Percentiles rank a stretch among this genome's conserved stretches.
phyloP scores from a whole-genome alignment of 495 filamentous ascomycete genomes.

The Penicillium psychrofluorescens region DNA sequence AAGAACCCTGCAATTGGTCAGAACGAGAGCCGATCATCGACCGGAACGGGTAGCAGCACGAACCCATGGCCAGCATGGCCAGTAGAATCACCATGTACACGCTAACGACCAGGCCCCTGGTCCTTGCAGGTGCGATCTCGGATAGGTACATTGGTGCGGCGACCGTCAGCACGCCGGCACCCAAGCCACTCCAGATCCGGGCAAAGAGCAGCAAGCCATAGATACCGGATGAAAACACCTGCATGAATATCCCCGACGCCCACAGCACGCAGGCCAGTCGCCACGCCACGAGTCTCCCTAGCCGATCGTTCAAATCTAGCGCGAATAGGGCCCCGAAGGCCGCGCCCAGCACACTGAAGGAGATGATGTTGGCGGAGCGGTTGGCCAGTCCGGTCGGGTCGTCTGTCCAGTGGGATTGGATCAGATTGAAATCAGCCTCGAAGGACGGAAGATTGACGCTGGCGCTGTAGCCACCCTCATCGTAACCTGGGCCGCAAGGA shows the following conservation, averaged over 20 bases:
- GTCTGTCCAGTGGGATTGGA: slow-evolving; percentile 25
- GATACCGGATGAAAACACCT: slow-evolving; percentile 36
- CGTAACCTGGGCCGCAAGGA: slow-evolving; percentile 27
- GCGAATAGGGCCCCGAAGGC: slow-evolving; percentile 33
- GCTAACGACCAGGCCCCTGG: slow-evolving; percentile 43
- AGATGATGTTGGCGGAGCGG: slow-evolving; percentile 38
- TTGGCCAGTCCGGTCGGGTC: slow-evolving; percentile 30
- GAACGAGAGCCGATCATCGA: no score
- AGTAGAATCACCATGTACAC: slow-evolving; percentile 44
- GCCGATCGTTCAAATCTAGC: slow-evolving; percentile 33
- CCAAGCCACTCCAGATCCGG: slow-evolving; percentile 38
- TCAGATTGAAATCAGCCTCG: slow-evolving; percentile 31
- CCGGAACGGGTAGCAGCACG: slow-evolving; percentile 2
- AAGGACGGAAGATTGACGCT: slow-evolving; percentile 34
- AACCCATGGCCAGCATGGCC: slow-evolving; percentile 30
- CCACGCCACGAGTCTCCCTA: slow-evolving; percentile 33
- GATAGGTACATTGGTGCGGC: slow-evolving; percentile 43
- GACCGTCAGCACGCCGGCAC: slow-evolving; percentile 43
- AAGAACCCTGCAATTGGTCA: slow-evolving; percentile 31
- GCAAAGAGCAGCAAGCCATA: slow-evolving; percentile 39
- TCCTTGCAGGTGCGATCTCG: slow-evolving; percentile 42
- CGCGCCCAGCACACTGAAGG: slow-evolving; percentile 38
- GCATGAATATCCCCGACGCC: slow-evolving; percentile 34
- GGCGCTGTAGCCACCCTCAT: slow-evolving; percentile 42
- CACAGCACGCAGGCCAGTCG: slow-evolving; percentile 33